phyloP scores from a whole-genome alignment of 2,329 filamentous ascomycete species.

The Colletotrichum noveboracense region DNA sequence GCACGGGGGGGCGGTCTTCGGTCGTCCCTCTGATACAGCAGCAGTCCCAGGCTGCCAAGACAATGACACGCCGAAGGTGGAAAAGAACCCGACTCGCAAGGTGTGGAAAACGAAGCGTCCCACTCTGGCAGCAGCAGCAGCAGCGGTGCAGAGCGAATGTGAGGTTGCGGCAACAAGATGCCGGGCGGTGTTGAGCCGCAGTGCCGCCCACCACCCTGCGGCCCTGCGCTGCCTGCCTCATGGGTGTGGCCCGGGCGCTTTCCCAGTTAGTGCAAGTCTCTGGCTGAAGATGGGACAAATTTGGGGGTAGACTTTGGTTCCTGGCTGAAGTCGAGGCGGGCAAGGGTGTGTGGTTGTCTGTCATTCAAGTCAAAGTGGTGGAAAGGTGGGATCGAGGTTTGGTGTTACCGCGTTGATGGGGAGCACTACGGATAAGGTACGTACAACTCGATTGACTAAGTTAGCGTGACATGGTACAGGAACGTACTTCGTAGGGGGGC shows the following conservation, averaged over 20 bases:
- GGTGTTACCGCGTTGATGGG: background rate
- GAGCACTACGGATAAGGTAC: too few species aligned
- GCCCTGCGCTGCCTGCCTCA: background rate
- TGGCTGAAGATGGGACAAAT: background rate
- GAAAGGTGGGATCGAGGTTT: background rate
- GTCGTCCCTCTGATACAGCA: background rate
- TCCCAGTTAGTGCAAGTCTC: background rate
- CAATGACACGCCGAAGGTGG: background rate
- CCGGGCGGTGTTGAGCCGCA: background rate
- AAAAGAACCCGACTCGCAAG: background rate
- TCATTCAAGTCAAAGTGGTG: background rate
- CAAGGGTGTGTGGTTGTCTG: background rate
- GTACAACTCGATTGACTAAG: too few species aligned
- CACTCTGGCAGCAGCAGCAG: background rate
- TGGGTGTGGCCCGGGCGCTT: background rate
- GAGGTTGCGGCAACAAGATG: background rate
- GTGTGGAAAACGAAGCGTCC: background rate
- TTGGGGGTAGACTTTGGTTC: background rate
- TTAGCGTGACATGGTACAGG: too few species aligned
- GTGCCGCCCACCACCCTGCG: background rate
- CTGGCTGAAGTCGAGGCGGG: background rate
- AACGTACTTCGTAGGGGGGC: background rate
- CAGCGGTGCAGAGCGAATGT: background rate
- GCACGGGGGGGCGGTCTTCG: background rate
- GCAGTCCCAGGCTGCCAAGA: slow-evolving; percentile 10